A percentile compares a stretch with the other conserved stretches of the same genome.
Conservation (phyloP, 2,329 filamentous ascomycete genomes). For the Raffaelea ambrosiae region DNA sequence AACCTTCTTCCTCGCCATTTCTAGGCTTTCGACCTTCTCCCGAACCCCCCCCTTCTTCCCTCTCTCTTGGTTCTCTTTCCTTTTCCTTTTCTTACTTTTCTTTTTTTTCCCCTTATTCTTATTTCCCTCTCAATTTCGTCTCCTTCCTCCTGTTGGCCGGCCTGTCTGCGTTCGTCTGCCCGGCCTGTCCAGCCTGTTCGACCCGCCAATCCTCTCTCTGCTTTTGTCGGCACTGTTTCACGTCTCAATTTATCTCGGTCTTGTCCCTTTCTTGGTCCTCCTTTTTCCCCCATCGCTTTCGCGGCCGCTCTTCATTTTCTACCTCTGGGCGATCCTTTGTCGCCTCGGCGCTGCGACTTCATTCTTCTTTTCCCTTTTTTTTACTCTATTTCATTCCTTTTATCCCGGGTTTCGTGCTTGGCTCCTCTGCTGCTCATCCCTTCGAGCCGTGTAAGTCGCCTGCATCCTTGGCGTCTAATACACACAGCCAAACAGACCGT, state of each 20-base stretch:
- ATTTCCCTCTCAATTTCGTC: not conserved
- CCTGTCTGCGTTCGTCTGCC: no score
- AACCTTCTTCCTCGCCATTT: no score
- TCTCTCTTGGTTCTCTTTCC: not conserved
- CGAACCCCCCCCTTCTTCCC: not conserved
- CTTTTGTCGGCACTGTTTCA: not conserved
- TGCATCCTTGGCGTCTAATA: conserved; percentile 1
- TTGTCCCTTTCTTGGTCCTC: not conserved
- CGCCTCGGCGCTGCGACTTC: no score
- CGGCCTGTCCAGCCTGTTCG: no score
- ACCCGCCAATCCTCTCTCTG: no score
- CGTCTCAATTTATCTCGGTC: not conserved
- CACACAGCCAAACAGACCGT: not conserved
- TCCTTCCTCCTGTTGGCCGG: not conserved
- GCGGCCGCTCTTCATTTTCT: not conserved
- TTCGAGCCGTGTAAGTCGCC: conserved; percentile 1
- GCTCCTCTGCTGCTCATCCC: not conserved
- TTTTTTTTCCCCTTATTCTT: not conserved
- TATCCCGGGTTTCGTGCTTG: not conserved
- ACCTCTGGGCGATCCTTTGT: no score
- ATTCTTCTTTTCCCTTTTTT: not conserved
- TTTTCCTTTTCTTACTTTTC: not conserved
- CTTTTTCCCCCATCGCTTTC: not conserved
- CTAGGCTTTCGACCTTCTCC: no score
- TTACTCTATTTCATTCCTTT: not conserved